Base-by-base conservation (phyloP, 164 flowering plant species). In the Magnolia kwangsiensis region DNA sequence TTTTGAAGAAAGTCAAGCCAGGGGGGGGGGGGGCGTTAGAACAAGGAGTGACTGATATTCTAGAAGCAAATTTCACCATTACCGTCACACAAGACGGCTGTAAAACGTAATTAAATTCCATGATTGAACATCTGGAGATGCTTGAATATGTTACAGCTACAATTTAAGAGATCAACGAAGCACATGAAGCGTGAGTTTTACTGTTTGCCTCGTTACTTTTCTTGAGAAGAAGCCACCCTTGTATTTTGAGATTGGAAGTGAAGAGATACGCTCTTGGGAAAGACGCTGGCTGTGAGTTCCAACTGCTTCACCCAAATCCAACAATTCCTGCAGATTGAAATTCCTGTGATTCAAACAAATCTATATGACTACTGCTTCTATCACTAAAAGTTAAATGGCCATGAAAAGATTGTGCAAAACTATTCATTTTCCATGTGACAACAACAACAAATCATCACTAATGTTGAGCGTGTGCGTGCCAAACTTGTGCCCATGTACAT, bases 261-360 rank as follows among this genome's bases (percentile, higher is more conserved):
- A 74, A 45, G 91, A 78, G 64, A 95, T 93, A 27, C 72, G 85
- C 23, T 92, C 98, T 73, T 89, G 89, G 50, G 98, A 83, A 68
- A 95, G 94, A 67, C 98, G 98, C 70, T 94, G 88, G 80, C 86
- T 91, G 64, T 95, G 97, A 74, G 91, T 89, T 81, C 98, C 98
- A 75, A 95, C 97, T 58, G 91, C 82, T 84, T 95, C 98, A 49
- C 98, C 98, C 68, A 95, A 80, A 76, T 95, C 96, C 72, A 93
- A 89, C 71, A 95, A 83, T 79, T 95, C 98, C 98, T 95, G 88
- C 63, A 84, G 50, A 71, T 71, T 13, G 27, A 59, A 58, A 74
- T 1, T 23, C 24, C 24, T 0, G 24, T 23, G 24, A 23, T 23
- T 23, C 24, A 23, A 23, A 23, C 24, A 23, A 23, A 23, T 23